Conservation (phyloP, 164 flowering plant species). For the Paratinospora sagittata region DNA sequence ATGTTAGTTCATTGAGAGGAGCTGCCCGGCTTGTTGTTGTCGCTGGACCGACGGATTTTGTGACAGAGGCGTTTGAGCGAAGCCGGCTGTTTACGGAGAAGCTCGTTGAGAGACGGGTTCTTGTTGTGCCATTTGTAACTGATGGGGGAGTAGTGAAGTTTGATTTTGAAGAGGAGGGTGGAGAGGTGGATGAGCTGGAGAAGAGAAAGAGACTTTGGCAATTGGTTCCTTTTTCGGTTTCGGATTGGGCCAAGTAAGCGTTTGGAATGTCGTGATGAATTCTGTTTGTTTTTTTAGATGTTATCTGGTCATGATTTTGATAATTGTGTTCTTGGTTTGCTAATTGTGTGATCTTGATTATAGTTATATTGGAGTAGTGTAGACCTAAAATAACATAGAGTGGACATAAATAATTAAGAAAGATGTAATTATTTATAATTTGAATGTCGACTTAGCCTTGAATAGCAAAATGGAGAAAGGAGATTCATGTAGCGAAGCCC, state of each 20-base stretch:
- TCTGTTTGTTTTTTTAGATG: background rate
- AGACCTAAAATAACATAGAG: too few relatives aligned
- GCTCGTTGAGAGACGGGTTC: constrained; percentile 78
- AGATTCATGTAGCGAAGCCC: too few relatives aligned
- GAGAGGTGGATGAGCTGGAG: constrained; percentile 12
- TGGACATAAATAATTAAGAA: too few relatives aligned
- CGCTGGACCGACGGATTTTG: constrained; percentile 68
- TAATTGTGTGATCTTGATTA: background rate
- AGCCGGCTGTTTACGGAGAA: constrained; percentile 58
- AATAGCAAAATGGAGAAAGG: too few relatives aligned
- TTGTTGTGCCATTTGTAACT: constrained; percentile 74
- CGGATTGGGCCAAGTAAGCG: constrained; percentile 83
- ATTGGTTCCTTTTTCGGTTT: constrained; percentile 48
- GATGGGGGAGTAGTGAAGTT: constrained; percentile 50
- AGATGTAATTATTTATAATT: too few relatives aligned
- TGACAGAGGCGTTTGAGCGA: constrained; percentile 51
- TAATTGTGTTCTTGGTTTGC: background rate
- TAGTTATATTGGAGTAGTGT: too few relatives aligned
- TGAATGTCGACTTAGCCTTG: too few relatives aligned
- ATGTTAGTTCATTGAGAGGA: constrained; percentile 64
- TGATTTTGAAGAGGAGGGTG: constrained; percentile 59
- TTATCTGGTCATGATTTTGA: background rate
- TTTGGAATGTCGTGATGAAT: background rate
- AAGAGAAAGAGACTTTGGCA: constrained; percentile 86
- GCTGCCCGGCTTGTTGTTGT: constrained; percentile 77